Evolutionary conservation across 331 rosid genomes (phyloP).

Genomic region (Rhamnella rubrinervis): DNA sequence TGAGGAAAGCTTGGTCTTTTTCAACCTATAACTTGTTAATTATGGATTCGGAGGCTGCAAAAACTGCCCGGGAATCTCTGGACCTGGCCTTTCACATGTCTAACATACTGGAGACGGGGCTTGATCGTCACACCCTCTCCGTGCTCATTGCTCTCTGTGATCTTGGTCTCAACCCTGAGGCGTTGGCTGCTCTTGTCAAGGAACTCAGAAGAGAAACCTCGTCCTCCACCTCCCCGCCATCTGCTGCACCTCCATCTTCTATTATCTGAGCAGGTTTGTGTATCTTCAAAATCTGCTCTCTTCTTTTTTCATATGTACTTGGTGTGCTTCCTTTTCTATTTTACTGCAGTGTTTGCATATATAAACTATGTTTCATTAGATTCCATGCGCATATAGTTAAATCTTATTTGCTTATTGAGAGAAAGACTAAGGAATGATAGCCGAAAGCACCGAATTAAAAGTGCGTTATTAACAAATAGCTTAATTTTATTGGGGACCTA

Average conservation of each 20-base stretch:
- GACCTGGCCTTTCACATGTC: constrained; percentile 75
- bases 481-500: too few relatives aligned
- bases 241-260: constrained; percentile 14
- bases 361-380: too few relatives aligned
- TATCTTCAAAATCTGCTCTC: background rate
- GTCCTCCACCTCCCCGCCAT: constrained; percentile 22
- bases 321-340: too few relatives aligned
- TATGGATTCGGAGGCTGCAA: constrained; percentile 68
- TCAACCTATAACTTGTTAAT: background rate
- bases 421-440: too few relatives aligned
- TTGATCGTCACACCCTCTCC: constrained; percentile 78
- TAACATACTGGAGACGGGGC: constrained; percentile 63
- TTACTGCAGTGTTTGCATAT: too few relatives aligned
- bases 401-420: too few relatives aligned
- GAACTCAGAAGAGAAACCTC: constrained; percentile 41
- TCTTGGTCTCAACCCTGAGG: constrained; percentile 77
- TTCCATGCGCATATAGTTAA: too few relatives aligned
- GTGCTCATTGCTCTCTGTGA: constrained; percentile 77
- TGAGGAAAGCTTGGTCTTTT: background rate
- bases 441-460: too few relatives aligned
- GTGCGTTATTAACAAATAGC: too few relatives aligned
- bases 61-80: constrained; percentile 64
- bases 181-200: constrained; percentile 70
- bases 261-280: constrained; percentile 13
- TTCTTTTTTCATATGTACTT: too few relatives aligned